Conservation (phyloP, 2,329 filamentous ascomycete genomes). For the Ceratocystis variospora region DNA sequence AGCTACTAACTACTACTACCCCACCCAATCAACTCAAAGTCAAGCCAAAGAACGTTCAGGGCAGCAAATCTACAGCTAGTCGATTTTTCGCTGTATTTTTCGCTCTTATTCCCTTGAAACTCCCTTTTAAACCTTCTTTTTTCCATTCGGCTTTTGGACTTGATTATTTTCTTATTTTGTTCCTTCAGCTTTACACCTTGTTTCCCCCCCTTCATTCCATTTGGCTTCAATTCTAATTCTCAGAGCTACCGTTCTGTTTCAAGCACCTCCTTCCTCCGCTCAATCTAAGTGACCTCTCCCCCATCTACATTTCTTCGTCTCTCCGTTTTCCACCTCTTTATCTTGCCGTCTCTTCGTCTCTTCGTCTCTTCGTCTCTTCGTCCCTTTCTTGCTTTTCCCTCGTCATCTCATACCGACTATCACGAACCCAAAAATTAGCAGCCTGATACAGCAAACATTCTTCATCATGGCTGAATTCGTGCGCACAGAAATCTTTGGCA, state of each 20-base stretch:
- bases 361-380: not conserved
- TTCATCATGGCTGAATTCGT: slow-evolving; percentile 95
- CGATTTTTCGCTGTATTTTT: no score
- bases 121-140: not conserved
- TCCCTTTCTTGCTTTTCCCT: slow-evolving; percentile 16
- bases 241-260: not conserved
- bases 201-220: not conserved
- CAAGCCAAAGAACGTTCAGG: no score
- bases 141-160: not conserved
- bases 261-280: no score
- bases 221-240: no score
- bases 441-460: slow-evolving; percentile 18
- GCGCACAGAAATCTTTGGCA: slow-evolving; percentile 97
- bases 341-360: not conserved
- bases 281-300: not conserved
- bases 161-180: not conserved
- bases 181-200: not conserved
- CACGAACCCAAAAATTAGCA: slow-evolving; percentile 16
- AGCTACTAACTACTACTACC: no score
- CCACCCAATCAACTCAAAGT: no score
- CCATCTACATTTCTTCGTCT: not conserved
- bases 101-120: no score
- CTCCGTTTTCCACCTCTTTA: not conserved
- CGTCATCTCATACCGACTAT: not conserved
- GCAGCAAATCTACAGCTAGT: no score